Base-by-base conservation (phyloP, 306 rosid species). In the Corylus avellana region DNA sequence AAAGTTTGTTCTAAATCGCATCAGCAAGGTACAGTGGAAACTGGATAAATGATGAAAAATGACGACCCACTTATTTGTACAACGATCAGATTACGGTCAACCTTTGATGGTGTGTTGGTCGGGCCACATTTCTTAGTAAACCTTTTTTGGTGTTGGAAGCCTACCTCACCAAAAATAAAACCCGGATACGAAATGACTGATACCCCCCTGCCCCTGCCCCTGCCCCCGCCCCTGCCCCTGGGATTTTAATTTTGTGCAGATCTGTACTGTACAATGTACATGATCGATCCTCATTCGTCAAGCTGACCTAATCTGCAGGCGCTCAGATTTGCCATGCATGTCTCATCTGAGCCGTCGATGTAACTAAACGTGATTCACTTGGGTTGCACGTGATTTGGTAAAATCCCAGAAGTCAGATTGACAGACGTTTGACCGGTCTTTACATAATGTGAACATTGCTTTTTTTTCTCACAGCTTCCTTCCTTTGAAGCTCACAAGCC, bases 81-180 rank as follows among this genome's bases (percentile, higher is more conserved):
- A 78, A 9, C 13, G 25, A 85, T 84, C 85, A 70, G 77, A 81
- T 16, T 20, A 49, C 71, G 82, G 88, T 89, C 87, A 85, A 84
- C 70, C 42, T 13, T 74, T 25, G n/a, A 75, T 47, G 72, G 81
- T 75, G 75, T 70, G 59, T 49, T 70, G 77, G 86, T 82, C 84
- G 81, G 88, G 58, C 77, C 87, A 75, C 85, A 70, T 82, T 74
- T 17, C 49, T 29, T 20, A 32, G 17, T 55, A 10, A 55, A 69
- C 55, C 77, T 37, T 50, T 37, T 58, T 63, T 7, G 46, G 49
- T 16, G 37, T 66, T 66, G 13, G 51, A 9, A 67, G 29, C 72
- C 13, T 8, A 7, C n/a, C 12, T 35, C 12, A 37, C 44, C 22
- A 18, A 12, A 67, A 37, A 66, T 13, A 8, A 5, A 67, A 67